Percentiles rank a stretch among this genome's conserved stretches.
These are phyloP conservation scores for Tetragonia tetragonoides DNA, from an alignment of 148 eudicot genomes.

Conservation along the genomic window DNA sequence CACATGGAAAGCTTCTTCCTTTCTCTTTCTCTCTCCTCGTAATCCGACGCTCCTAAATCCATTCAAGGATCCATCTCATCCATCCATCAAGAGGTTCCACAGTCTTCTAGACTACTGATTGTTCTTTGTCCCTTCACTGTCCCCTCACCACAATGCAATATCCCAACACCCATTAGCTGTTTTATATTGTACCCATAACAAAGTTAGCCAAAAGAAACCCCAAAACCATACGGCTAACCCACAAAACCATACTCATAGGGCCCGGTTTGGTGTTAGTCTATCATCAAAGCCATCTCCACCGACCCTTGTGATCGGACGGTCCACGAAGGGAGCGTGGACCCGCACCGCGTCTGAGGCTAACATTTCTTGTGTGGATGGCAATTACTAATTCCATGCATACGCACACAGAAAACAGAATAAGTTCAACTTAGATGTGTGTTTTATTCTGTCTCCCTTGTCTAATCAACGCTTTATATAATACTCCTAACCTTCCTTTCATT, in stretches of 20 bases:
- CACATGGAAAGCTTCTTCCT: constrained; percentile 31
- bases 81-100: constrained; percentile 37
- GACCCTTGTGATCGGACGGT: constrained; percentile 27
- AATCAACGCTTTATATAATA: constrained; percentile 24
- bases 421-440: constrained; percentile 38
- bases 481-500: constrained; percentile 26
- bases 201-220: constrained; percentile 21
- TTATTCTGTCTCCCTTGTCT: constrained; percentile 37
- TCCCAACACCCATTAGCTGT: constrained; percentile 36
- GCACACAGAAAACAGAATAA: constrained; percentile 36
- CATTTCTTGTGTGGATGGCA: constrained; percentile 20
- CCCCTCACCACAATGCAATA: constrained; percentile 35
- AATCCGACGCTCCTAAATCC: constrained; percentile 45
- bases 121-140: constrained; percentile 48
- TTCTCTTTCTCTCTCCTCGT: constrained; percentile 5
- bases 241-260: constrained; percentile 20
- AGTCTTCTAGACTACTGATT: constrained; percentile 36
- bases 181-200: constrained; percentile 24
- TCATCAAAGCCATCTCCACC: constrained; percentile 21
- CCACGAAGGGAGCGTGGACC: constrained; percentile 21
- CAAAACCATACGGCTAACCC: constrained; percentile 24
- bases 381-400: constrained; percentile 30
- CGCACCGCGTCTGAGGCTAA: constrained; percentile 19
- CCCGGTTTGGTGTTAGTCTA: constrained; percentile 11
- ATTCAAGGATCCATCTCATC: constrained; percentile 27